A percentile compares a stretch with the other conserved stretches of the same genome.
These are phyloP conservation scores for Zhuliangozyma blackwelliae DNA, from an alignment of 1,139 yeast genomes.

Conservation along the genomic window DNA sequence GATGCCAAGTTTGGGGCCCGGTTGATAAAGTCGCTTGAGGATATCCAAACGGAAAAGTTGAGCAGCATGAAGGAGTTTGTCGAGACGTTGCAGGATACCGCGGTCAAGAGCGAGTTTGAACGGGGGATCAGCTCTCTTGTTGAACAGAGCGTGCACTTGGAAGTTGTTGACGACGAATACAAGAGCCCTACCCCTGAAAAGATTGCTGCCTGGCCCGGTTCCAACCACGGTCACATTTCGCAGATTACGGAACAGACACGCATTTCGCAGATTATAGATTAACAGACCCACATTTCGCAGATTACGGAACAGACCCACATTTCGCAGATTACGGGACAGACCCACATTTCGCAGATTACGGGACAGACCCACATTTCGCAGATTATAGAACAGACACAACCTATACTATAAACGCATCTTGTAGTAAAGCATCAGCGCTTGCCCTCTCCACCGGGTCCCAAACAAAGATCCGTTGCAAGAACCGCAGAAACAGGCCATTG, in stretches of 20 bases:
- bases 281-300: constrained; percentile 25
- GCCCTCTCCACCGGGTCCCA: constrained; percentile 56
- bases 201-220: constrained; percentile 67
- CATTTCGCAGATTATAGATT: too few relatives aligned
- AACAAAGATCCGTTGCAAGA: constrained; percentile 39
- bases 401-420: constrained; percentile 23
- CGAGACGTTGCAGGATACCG: constrained; percentile 2
- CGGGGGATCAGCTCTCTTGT: constrained; percentile 5
- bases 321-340: too few relatives aligned
- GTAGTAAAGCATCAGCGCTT: constrained; percentile 39
- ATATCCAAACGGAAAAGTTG: constrained; percentile 37
- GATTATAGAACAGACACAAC: neutral
- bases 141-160: constrained; percentile 15
- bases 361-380: neutral
- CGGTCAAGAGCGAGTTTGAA: constrained; percentile 5
- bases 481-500: constrained; percentile 18
- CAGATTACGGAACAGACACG: neutral
- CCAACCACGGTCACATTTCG: constrained; percentile 52
- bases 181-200: constrained; percentile 32
- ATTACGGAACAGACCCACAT: neutral
- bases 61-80: constrained; percentile 11
- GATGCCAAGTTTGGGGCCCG: constrained; percentile 52
- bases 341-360: constrained; percentile 24
- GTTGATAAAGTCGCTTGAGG: constrained; percentile 42
- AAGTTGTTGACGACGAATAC: constrained; percentile 17